A percentile compares a stretch with the other conserved stretches of the same genome.
phyloP scores from a whole-genome alignment of 805 yeast genomes.

The Suhomyces prunicola region DNA sequence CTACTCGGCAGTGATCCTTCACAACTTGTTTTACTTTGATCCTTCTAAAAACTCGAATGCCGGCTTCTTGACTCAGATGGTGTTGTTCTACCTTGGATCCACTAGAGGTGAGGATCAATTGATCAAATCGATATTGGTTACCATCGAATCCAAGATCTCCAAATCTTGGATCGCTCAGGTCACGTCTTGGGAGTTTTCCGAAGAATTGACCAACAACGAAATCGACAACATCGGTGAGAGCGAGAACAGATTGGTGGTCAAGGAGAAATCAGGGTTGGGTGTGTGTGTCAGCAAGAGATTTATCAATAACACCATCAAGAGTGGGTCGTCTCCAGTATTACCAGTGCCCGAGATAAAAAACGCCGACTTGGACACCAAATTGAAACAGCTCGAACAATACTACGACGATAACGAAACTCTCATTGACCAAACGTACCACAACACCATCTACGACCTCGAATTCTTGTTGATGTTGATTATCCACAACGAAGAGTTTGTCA shows the following conservation, averaged over 20 bases:
- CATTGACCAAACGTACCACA: slow-evolving; percentile 19
- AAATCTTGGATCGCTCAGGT: slow-evolving; percentile 66
- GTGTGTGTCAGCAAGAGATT: slow-evolving; percentile 50
- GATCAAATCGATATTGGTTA: slow-evolving; percentile 51
- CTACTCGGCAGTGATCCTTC: slow-evolving; percentile 46
- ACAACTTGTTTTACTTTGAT: slow-evolving; percentile 49
- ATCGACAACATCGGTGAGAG: slow-evolving; percentile 49
- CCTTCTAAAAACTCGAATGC: slow-evolving; percentile 43
- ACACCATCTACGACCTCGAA: slow-evolving; percentile 60
- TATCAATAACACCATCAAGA: slow-evolving; percentile 45
- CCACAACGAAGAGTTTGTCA: slow-evolving; percentile 63
- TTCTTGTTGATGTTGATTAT: slow-evolving; percentile 60
- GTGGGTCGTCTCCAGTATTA: not conserved
- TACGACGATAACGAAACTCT: slow-evolving; percentile 16
- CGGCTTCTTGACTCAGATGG: slow-evolving; percentile 46
- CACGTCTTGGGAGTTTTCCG: slow-evolving; percentile 61
- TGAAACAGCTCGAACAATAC: slow-evolving; percentile 27
- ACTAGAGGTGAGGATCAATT: slow-evolving; percentile 57
- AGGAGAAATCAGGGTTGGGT: slow-evolving; percentile 43
- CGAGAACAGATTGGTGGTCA: slow-evolving; percentile 44
- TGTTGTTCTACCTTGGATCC: slow-evolving; percentile 60
- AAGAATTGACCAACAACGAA: slow-evolving; percentile 40
- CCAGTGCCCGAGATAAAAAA: not conserved
- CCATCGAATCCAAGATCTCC: slow-evolving; percentile 52
- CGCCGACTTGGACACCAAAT: not conserved